These are phyloP conservation scores for Dryas drummondii DNA, from an alignment of 306 rosid species.

Conservation along the genomic window DNA sequence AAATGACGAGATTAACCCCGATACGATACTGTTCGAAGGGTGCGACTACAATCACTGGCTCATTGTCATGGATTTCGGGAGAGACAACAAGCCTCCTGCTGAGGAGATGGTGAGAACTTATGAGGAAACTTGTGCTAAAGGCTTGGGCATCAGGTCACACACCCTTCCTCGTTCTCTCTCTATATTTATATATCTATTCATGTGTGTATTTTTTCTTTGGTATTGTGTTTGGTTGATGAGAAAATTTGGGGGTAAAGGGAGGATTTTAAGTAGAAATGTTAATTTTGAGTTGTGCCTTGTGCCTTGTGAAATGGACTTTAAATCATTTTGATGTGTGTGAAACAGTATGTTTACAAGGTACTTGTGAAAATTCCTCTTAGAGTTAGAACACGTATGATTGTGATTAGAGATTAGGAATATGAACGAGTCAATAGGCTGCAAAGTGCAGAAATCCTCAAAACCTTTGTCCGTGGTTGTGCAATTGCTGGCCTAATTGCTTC, in stretches of 20 bases:
- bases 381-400: neutral
- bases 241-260: neutral
- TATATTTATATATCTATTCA: neutral
- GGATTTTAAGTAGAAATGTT: neutral
- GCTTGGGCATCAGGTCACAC: constrained; percentile 65
- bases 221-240: neutral
- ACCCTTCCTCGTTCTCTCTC: neutral
- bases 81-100: constrained; percentile 46
- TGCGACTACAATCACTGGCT: constrained; percentile 92
- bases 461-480: neutral
- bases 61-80: constrained; percentile 61
- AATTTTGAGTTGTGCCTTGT: neutral
- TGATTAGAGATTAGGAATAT: neutral
- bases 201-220: neutral
- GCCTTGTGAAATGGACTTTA: neutral
- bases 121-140: constrained; percentile 75
- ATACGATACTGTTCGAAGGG: constrained; percentile 77
- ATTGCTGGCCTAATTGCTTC: neutral
- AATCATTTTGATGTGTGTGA: too few species aligned
- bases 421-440: too few species aligned
- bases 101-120: constrained; percentile 60
- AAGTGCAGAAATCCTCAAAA: too few species aligned
- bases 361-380: neutral
- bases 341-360: neutral
- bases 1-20: constrained; percentile 57